These are phyloP conservation scores for Xylaria venustula DNA, from an alignment of 495 filamentous ascomycete species.

Conservation along the genomic window DNA sequence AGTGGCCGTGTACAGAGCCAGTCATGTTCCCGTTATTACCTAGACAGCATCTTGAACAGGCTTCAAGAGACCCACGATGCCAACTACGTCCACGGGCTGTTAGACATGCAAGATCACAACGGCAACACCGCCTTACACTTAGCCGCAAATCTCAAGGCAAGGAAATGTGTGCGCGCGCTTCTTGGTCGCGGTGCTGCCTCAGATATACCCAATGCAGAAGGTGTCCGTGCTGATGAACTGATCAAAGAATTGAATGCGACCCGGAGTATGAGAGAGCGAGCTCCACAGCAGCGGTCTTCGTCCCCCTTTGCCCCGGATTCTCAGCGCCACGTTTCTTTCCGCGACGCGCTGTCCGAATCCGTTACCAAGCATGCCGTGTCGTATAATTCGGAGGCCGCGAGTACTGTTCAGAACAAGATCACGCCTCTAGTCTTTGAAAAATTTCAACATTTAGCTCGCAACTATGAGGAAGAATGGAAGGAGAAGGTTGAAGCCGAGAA, in stretches of 20 bases:
- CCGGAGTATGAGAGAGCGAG: slow-evolving; percentile 42
- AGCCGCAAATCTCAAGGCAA: slow-evolving; percentile 73
- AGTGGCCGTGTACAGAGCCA: slow-evolving; percentile 69
- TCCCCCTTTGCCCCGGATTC: slow-evolving; percentile 61
- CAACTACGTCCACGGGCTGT: slow-evolving; percentile 64
- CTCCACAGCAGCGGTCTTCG: slow-evolving; percentile 55
- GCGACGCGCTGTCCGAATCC: slow-evolving; percentile 37
- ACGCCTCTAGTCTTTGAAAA: slow-evolving; percentile 57
- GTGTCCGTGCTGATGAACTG: slow-evolving; percentile 74
- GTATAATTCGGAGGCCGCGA: slow-evolving; percentile 58
- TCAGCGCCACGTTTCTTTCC: slow-evolving; percentile 42
- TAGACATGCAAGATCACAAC: slow-evolving; percentile 74
- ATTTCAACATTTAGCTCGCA: slow-evolving; percentile 53
- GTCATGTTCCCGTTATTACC: slow-evolving; percentile 84
- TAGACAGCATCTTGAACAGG: slow-evolving; percentile 85
- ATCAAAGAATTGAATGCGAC: slow-evolving; percentile 59
- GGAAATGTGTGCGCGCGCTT: slow-evolving; percentile 70
- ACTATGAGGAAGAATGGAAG: slow-evolving; percentile 59
- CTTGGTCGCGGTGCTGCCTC: slow-evolving; percentile 70
- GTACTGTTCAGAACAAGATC: slow-evolving; percentile 56
- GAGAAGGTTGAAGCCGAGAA: slow-evolving; percentile 58
- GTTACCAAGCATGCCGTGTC: slow-evolving; percentile 30
- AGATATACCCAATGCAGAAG: slow-evolving; percentile 75
- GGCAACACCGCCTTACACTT: slow-evolving; percentile 90
- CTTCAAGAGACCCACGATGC: slow-evolving; percentile 65